Percentiles rank a stretch among this genome's conserved stretches.
Evolutionary conservation across 2,329 filamentous ascomycete genomes (phyloP).

Genomic region (Lomentospora prolificans): DNA sequence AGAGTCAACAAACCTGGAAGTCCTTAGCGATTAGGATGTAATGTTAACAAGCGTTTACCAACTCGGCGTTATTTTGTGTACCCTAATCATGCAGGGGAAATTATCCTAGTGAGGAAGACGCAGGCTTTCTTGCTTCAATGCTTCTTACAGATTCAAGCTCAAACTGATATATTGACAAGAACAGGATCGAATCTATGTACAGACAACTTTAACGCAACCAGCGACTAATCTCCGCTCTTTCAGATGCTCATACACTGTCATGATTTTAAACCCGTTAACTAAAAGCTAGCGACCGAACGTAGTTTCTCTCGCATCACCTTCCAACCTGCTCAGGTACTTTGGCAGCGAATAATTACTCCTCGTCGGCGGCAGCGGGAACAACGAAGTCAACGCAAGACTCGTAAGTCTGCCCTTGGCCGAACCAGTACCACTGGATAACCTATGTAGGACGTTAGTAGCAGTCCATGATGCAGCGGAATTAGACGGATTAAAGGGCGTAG

Average conservation of each 20-base stretch:
- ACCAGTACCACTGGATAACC: conserved; percentile 55
- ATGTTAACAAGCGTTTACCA: too few species aligned
- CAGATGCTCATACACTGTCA: background rate
- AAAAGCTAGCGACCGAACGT: background rate
- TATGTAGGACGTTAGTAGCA: conserved; percentile 9
- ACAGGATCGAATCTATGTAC: conserved; percentile 1
- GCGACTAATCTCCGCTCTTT: background rate
- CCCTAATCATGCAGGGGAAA: too few species aligned
- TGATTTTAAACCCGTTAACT: background rate
- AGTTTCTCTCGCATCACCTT: background rate
- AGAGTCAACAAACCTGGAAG: too few species aligned
- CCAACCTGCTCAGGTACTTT: background rate
- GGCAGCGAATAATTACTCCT: too few species aligned
- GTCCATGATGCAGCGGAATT: background rate
- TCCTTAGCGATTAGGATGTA: too few species aligned
- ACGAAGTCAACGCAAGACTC: conserved; percentile 52
- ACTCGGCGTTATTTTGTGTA: too few species aligned
- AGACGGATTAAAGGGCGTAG: too few species aligned
- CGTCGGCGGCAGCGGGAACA: conserved; percentile 1
- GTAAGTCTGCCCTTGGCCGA: conserved; percentile 49
- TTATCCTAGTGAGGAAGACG: too few species aligned
- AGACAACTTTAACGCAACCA: background rate
- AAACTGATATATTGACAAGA: background rate
- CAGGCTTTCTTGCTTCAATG: too few species aligned
- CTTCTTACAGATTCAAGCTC: too few species aligned